A percentile compares a stretch with the other conserved stretches of the same genome.
Evolutionary conservation across 331 rosid genomes (phyloP).

Genomic region (Phaseolus coccineus): DNA sequence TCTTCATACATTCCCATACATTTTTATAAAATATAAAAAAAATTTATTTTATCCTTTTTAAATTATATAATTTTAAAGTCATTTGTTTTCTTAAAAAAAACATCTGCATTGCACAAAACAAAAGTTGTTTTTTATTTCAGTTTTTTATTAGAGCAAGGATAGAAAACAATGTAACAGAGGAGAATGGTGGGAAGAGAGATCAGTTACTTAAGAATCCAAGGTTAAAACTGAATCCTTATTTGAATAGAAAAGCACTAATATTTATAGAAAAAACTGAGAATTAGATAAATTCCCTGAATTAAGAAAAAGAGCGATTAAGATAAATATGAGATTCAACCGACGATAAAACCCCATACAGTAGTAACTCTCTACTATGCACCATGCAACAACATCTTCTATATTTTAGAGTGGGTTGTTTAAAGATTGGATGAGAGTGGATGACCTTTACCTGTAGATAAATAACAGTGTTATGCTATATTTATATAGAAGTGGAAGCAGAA

Average conservation of each 20-base stretch:
- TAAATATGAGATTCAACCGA: neutral
- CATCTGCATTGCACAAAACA: neutral
- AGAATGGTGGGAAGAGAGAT: slow-evolving; percentile 1
- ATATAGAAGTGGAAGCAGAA: slow-evolving; percentile 10
- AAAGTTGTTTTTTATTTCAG: too few species aligned
- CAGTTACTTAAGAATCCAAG: neutral
- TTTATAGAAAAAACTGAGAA: neutral
- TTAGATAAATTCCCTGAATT: neutral
- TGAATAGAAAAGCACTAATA: neutral
- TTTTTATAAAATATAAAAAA: too few species aligned
- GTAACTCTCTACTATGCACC: too few species aligned
- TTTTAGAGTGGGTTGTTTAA: neutral
- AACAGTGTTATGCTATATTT: neutral
- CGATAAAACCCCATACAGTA: too few species aligned
- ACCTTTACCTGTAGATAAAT: too few species aligned
- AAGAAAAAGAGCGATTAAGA: neutral
- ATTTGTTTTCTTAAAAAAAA: too few species aligned
- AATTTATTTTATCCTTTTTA: too few species aligned
- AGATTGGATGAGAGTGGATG: neutral
- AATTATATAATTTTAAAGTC: too few species aligned
- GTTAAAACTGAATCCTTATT: slow-evolving; percentile 9
- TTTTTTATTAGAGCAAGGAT: too few species aligned
- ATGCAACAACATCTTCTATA: neutral
- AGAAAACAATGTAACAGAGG: slow-evolving; percentile 16
- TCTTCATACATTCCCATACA: too few species aligned